A percentile compares a stretch with the other conserved stretches of the same genome.
phyloP scores from a whole-genome alignment of 768 basidiomycete genomes.

The Xerocomellus amylosporus region DNA sequence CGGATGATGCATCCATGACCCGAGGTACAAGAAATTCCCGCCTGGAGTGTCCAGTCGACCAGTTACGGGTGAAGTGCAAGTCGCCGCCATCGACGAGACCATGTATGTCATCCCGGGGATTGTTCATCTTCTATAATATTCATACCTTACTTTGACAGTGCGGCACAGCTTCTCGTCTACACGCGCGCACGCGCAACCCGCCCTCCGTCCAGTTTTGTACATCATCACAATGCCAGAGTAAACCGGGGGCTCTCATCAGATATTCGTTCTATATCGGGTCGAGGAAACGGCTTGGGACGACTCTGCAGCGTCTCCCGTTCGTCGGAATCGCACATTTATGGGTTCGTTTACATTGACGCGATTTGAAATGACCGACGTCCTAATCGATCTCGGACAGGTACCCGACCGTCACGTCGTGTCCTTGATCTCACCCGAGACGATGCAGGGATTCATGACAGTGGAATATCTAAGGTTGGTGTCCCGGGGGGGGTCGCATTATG shows the following conservation, averaged over 20 bases:
- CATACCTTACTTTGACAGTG: neutral
- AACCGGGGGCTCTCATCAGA: conserved; percentile 8
- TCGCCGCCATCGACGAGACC: conserved; percentile 36
- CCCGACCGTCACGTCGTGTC: too few species aligned
- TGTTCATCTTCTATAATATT: neutral
- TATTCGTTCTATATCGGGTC: conserved; percentile 59
- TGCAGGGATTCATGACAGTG: conserved; percentile 13
- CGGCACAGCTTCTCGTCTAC: conserved; percentile 9
- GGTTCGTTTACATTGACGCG: conserved; percentile 32
- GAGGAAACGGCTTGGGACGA: conserved; percentile 58
- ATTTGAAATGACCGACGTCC: neutral
- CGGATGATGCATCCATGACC: too few species aligned
- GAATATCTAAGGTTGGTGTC: conserved; percentile 9
- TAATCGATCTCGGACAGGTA: conserved; percentile 13
- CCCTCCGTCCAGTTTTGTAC: conserved; percentile 17
- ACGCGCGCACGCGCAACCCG: neutral
- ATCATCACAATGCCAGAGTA: conserved; percentile 5
- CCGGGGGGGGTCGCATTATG: too few species aligned
- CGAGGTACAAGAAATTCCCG: too few species aligned
- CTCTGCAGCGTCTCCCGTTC: conserved; percentile 39
- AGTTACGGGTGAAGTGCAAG: conserved; percentile 6
- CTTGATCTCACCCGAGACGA: too few species aligned
- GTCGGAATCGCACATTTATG: conserved; percentile 60
- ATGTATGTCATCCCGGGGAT: conserved; percentile 34
- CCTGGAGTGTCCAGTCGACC: too few species aligned